Evolutionary conservation across 345 rosid genomes (phyloP).

Genomic region (Isatis tinctoria): DNA sequence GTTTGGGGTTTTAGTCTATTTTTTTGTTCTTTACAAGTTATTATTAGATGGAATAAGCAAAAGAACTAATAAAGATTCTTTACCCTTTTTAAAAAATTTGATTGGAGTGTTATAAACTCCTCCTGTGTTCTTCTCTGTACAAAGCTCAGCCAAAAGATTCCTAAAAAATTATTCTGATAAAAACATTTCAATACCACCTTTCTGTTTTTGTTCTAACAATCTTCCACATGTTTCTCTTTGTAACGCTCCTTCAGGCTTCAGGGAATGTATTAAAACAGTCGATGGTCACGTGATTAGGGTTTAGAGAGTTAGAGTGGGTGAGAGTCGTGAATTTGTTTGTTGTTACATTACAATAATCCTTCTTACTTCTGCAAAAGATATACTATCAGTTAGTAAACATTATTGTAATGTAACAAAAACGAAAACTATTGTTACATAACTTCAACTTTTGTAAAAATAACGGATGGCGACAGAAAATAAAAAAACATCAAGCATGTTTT

Average conservation of each 20-base stretch:
- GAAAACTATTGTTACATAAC: not conserved
- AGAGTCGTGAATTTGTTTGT: conserved; percentile 11
- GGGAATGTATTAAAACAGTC: not conserved
- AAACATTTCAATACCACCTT: not conserved
- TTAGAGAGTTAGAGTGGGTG: not conserved
- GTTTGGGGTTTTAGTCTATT: not conserved
- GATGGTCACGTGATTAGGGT: conserved; percentile 1
- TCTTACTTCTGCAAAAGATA: not conserved
- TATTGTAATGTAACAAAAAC: not conserved
- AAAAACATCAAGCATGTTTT: conserved; percentile 21
- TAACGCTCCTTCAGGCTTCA: conserved; percentile 4
- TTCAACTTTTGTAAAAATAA: not conserved
- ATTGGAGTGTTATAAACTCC: not conserved
- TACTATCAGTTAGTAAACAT: not conserved
- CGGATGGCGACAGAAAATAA: not conserved
- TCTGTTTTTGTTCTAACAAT: not conserved
- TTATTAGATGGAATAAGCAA: conserved; percentile 1
- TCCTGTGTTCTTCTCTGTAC: not conserved
- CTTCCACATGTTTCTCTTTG: not conserved
- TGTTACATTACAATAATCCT: not conserved
- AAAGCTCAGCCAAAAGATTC: not conserved
- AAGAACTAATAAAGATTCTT: not conserved
- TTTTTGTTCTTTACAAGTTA: not conserved
- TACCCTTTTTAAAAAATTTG: not conserved
- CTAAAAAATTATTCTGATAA: not conserved